Evolutionary conservation across 2,329 filamentous ascomycete genomes (phyloP).

Genomic region (Diplodia seriata): DNA sequence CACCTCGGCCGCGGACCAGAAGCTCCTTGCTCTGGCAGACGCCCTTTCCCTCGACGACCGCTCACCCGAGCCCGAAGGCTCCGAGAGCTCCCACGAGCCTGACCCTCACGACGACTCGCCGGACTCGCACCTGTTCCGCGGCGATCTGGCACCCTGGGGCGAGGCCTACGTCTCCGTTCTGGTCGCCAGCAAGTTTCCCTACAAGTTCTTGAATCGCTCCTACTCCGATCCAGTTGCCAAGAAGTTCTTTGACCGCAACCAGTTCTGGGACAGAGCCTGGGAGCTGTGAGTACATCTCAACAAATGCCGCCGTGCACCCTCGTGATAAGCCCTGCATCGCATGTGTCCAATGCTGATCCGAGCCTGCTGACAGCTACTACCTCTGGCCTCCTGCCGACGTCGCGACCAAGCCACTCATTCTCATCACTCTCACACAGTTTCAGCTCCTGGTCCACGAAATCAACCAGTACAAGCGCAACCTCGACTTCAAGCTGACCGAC

Average conservation of each 20-base stretch:
- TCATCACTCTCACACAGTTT: slow-evolving; percentile 73
- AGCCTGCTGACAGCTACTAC: slow-evolving; percentile 64
- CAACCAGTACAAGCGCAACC: slow-evolving; percentile 62
- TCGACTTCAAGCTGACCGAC: slow-evolving; percentile 65
- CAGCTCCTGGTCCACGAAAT: slow-evolving; percentile 68
- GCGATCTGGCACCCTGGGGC: slow-evolving; percentile 21
- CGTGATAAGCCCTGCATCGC: neutral
- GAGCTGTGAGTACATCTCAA: slow-evolving; percentile 68
- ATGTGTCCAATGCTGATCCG: neutral
- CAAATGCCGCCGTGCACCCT: too few relatives aligned
- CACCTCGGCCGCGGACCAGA: neutral
- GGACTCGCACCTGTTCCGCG: neutral
- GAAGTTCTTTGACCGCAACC: slow-evolving; percentile 63
- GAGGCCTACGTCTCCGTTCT: slow-evolving; percentile 50
- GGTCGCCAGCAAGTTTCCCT: slow-evolving; percentile 64
- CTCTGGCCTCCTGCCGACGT: slow-evolving; percentile 59
- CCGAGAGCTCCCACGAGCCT: slow-evolving; percentile 21
- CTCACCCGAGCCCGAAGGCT: neutral
- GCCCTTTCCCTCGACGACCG: slow-evolving; percentile 6
- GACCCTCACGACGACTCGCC: neutral
- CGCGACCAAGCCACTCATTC: slow-evolving; percentile 63
- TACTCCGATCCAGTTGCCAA: slow-evolving; percentile 57
- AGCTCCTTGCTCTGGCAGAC: slow-evolving; percentile 1
- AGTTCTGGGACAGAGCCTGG: slow-evolving; percentile 71
- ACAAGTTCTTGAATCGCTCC: slow-evolving; percentile 62